Percentiles rank a stretch among this genome's conserved stretches.
Conservation (phyloP, 2,329 filamentous ascomycete genomes). For the Chrysoporthe puriensis region DNA sequence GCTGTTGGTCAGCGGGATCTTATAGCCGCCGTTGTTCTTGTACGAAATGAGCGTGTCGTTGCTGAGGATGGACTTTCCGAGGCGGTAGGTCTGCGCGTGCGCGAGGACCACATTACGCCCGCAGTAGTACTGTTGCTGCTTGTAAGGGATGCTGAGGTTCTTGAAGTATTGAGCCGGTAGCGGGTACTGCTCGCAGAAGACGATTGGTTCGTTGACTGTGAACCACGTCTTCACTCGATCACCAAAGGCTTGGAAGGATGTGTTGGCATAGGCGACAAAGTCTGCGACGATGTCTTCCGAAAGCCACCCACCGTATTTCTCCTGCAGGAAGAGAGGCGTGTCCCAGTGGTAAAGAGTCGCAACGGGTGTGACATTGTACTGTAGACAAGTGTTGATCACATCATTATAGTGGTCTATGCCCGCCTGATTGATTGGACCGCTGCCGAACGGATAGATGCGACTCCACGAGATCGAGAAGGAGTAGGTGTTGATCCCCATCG, state of each 20-base stretch:
- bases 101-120: slow-evolving; percentile 24
- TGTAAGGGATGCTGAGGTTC: slow-evolving; percentile 21
- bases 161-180: slow-evolving; percentile 24
- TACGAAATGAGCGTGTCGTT: slow-evolving; percentile 23
- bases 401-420: slow-evolving; percentile 26
- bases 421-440: slow-evolving; percentile 24
- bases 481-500: slow-evolving; percentile 26
- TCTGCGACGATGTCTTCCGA: slow-evolving; percentile 24
- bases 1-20: slow-evolving; percentile 22
- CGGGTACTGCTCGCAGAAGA: slow-evolving; percentile 21
- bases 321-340: slow-evolving; percentile 22
- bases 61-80: slow-evolving; percentile 18
- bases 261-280: slow-evolving; percentile 25
- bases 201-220: slow-evolving; percentile 25
- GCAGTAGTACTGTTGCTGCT: slow-evolving; percentile 26
- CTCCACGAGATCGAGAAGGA: slow-evolving; percentile 26
- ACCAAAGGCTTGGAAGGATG: slow-evolving; percentile 18
- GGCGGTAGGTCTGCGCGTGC: slow-evolving; percentile 22
- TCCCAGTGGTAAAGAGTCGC: slow-evolving; percentile 25
- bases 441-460: slow-evolving; percentile 25
- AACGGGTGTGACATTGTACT: slow-evolving; percentile 22
- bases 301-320: slow-evolving; percentile 23
- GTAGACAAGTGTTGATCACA: slow-evolving; percentile 23
- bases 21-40: slow-evolving; percentile 27
- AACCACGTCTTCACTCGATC: slow-evolving; percentile 24